These are phyloP conservation scores for Penicillium janthinellum DNA, from an alignment of 2,329 filamentous ascomycete genomes.

Conservation along the genomic window DNA sequence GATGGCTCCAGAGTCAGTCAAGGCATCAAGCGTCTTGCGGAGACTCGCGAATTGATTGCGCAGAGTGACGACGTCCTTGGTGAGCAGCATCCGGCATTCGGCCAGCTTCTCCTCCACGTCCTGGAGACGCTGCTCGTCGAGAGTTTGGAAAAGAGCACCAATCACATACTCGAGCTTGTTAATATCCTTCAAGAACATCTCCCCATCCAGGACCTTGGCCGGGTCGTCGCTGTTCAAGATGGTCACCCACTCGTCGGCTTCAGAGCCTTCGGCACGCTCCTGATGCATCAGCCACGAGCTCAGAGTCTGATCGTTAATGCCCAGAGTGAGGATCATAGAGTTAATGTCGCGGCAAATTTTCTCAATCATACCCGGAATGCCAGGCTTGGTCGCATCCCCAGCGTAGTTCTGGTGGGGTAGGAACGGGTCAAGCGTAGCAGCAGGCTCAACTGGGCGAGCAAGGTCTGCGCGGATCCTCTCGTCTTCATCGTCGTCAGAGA, in stretches of 20 bases:
- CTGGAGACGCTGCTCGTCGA: slow-evolving; percentile 69
- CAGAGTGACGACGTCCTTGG: slow-evolving; percentile 70
- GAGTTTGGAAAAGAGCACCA: slow-evolving; percentile 63
- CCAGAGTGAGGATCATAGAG: slow-evolving; percentile 91
- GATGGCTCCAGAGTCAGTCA: slow-evolving; percentile 69
- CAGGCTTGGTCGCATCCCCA: slow-evolving; percentile 48
- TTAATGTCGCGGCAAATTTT: slow-evolving; percentile 54
- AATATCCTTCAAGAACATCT: slow-evolving; percentile 77
- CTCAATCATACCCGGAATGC: slow-evolving; percentile 54
- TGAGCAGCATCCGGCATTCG: slow-evolving; percentile 64
- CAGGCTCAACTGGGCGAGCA: slow-evolving; percentile 45
- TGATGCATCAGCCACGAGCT: slow-evolving; percentile 57
- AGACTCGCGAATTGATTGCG: slow-evolving; percentile 77
- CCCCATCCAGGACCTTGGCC: slow-evolving; percentile 68
- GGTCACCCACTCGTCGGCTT: slow-evolving; percentile 52
- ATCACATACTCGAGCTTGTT: slow-evolving; percentile 67
- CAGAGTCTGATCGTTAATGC: slow-evolving; percentile 75
- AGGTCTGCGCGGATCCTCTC: slow-evolving; percentile 50
- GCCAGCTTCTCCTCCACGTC: slow-evolving; percentile 69
- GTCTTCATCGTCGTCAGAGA: slow-evolving; percentile 52
- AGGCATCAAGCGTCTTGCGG: slow-evolving; percentile 70
- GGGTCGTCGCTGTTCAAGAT: slow-evolving; percentile 53
- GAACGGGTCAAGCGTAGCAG: slow-evolving; percentile 51
- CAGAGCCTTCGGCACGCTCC: slow-evolving; percentile 47
- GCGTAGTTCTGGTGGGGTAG: slow-evolving; percentile 51